These are phyloP conservation scores for Camellia lanceoleosa DNA, from an alignment of 148 eudicot genomes.

Conservation along the genomic window DNA sequence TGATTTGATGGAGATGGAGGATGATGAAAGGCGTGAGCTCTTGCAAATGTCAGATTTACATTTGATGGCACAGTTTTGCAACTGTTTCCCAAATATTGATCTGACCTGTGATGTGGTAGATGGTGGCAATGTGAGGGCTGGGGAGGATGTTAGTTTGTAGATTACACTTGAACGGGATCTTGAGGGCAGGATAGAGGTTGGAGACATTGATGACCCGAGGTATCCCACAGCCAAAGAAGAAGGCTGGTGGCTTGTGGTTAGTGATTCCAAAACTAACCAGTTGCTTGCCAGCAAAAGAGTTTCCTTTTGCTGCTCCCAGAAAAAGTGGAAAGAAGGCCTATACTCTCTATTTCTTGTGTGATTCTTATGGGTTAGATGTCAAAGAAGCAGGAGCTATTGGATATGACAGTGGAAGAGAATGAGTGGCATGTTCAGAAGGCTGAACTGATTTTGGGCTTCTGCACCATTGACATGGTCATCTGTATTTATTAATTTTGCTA, in stretches of 20 bases:
- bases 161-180: constrained; percentile 70
- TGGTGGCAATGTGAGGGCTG: constrained; percentile 41
- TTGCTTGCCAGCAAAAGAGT: constrained; percentile 79
- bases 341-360: constrained; percentile 75
- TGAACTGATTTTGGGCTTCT: no score
- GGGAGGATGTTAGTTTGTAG: constrained; percentile 44
- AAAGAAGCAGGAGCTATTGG: constrained; percentile 32
- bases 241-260: constrained; percentile 86
- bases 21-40: constrained; percentile 60
- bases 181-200: constrained; percentile 63
- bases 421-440: neutral
- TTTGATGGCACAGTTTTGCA: constrained; percentile 63
- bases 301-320: constrained; percentile 38
- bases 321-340: constrained; percentile 55
- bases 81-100: constrained; percentile 79
- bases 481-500: no score
- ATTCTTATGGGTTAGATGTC: constrained; percentile 82
- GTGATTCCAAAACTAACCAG: constrained; percentile 65
- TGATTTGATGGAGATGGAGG: constrained; percentile 84
- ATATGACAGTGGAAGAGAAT: constrained; percentile 32
- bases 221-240: constrained; percentile 76
- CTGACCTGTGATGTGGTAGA: constrained; percentile 52
- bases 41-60: constrained; percentile 61
- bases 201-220: constrained; percentile 62
- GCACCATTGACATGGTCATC: no score